phyloP scores from a whole-genome alignment of 2,329 filamentous ascomycete species.

The Pestalotiopsis fici region DNA sequence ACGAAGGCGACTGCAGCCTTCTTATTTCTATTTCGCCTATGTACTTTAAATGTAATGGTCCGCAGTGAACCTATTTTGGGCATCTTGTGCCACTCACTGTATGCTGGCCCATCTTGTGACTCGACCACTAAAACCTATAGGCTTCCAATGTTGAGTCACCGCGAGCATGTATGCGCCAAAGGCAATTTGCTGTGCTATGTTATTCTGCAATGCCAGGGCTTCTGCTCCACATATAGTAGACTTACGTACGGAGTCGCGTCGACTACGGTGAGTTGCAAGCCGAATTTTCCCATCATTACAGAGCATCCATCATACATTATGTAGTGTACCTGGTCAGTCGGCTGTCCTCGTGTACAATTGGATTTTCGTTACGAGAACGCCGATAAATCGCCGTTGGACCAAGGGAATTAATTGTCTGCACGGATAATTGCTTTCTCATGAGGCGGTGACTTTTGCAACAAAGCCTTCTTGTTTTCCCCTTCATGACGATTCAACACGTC shows the following conservation, averaged over 20 bases:
- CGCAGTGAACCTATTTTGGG: not conserved
- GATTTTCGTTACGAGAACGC: not conserved
- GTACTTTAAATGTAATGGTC: not conserved
- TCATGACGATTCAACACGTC: not conserved
- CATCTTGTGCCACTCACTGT: not conserved
- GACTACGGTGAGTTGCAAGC: not conserved
- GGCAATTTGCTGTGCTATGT: not conserved
- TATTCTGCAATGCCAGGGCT: not conserved
- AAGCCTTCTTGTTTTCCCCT: not conserved
- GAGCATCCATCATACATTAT: not conserved
- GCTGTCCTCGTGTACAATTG: not conserved
- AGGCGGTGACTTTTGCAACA: not conserved
- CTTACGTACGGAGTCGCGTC: not conserved
- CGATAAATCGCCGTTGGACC: not conserved
- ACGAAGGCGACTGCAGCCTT: not conserved
- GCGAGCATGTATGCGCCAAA: not conserved
- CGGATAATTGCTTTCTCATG: not conserved
- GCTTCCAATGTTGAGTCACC: conserved; percentile 1
- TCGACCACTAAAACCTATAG: not conserved
- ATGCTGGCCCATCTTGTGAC: not conserved
- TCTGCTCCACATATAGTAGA: not conserved
- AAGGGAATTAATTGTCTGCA: not conserved
- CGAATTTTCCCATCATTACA: not conserved
- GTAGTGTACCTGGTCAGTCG: not conserved
- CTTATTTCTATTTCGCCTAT: not conserved